Conservation (phyloP, 805 yeast species). For the Candida coquimbonensis region DNA sequence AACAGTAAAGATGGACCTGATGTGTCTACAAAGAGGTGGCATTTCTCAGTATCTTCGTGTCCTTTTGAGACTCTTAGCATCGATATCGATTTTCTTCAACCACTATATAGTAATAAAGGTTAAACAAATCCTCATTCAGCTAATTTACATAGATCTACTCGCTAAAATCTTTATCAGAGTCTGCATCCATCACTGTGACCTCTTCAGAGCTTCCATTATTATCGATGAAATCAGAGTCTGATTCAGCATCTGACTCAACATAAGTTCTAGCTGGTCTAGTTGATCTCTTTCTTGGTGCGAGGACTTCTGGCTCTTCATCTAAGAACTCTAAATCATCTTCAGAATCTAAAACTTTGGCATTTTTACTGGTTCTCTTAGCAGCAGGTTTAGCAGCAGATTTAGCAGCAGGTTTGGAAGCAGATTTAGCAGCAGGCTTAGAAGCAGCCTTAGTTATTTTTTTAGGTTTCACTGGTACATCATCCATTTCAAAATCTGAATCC, state of each 20-base stretch:
- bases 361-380: no score
- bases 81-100: no score
- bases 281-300: slow-evolving; percentile 11
- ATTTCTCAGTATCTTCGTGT: no score
- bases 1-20: no score
- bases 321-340: slow-evolving; percentile 5
- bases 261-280: slow-evolving; percentile 16
- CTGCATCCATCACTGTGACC: slow-evolving; percentile 1
- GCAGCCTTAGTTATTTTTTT: no score
- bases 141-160: neutral
- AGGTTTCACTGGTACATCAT: slow-evolving; percentile 3
- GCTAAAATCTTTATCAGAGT: slow-evolving; percentile 11
- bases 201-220: slow-evolving; percentile 1
- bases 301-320: slow-evolving; percentile 6
- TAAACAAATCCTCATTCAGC: no score
- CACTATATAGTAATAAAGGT: no score
- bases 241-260: slow-evolving; percentile 3
- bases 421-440: no score
- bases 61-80: no score
- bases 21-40: neutral
- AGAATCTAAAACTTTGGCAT: neutral
- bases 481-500: neutral
- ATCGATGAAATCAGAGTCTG: slow-evolving; percentile 8
- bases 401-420: no score
- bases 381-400: no score